These are phyloP conservation scores for Syzygium grande DNA, from an alignment of 345 rosid genomes.

Conservation along the genomic window DNA sequence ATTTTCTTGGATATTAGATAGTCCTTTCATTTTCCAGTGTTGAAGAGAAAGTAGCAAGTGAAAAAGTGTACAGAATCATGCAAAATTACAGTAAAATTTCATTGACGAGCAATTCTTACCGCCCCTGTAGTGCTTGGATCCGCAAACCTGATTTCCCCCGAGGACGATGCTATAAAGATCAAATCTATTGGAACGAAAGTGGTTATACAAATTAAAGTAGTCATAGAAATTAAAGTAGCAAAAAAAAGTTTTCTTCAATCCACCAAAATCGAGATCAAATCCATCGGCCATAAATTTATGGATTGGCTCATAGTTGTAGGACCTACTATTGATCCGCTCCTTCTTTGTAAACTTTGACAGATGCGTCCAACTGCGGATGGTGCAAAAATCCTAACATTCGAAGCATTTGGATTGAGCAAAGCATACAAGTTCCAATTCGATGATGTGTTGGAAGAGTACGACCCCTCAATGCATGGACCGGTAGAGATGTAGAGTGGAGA, in stretches of 20 bases:
- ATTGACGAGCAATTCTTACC: not conserved
- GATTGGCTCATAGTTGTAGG: not conserved
- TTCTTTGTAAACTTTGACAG: too few species aligned
- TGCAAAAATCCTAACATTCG: not conserved
- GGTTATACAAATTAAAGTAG: not conserved
- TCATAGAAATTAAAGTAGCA: fast-evolving
- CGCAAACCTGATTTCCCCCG: too few species aligned
- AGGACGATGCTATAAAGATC: too few species aligned
- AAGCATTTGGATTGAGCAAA: not conserved
- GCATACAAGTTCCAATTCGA: not conserved
- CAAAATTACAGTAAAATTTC: not conserved
- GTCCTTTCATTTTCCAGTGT: not conserved
- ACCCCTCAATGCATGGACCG: fast-evolving
- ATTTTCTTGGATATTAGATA: too few species aligned
- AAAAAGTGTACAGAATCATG: too few species aligned
- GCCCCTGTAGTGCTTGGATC: fast-evolving
- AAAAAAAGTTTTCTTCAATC: fast-evolving
- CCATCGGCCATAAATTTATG: not conserved
- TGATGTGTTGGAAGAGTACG: not conserved
- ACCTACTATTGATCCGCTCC: not conserved
- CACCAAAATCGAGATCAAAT: fast-evolving
- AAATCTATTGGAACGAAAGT: not conserved
- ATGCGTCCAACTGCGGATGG: fast-evolving
- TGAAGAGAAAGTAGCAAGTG: not conserved
- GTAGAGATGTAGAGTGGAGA: not conserved